phyloP scores from a whole-genome alignment of 768 basidiomycete genomes.

The Trametes meyenii region DNA sequence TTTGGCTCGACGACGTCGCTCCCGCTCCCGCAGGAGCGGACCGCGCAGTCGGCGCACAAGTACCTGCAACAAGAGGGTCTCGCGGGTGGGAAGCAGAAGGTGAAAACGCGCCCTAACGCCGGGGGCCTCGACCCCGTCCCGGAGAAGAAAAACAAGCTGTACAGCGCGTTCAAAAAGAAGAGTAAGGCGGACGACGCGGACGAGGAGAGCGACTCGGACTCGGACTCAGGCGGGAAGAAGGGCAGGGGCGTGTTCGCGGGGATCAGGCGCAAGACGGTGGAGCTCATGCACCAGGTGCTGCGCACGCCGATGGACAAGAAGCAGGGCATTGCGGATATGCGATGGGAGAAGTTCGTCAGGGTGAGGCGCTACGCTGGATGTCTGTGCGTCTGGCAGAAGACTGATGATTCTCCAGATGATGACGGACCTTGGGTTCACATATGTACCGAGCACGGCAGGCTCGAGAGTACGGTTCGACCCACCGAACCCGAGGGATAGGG shows the following conservation, averaged over 20 bases:
- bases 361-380: conserved; percentile 37
- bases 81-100: conserved; percentile 56
- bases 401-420: conserved; percentile 53
- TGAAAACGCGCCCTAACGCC: conserved; percentile 60
- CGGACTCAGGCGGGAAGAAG: conserved; percentile 41
- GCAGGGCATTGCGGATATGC: conserved; percentile 60
- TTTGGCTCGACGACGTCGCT: conserved; percentile 43
- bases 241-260: conserved; percentile 57
- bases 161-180: conserved; percentile 49
- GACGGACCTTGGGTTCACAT: conserved; percentile 76
- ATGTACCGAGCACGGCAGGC: conserved; percentile 75
- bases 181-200: conserved; percentile 40
- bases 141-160: conserved; percentile 48
- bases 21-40: conserved; percentile 49
- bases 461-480: conserved; percentile 85
- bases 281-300: conserved; percentile 67
- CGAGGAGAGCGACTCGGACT: conserved; percentile 39
- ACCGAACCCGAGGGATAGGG: conserved; percentile 53
- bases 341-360: conserved; percentile 80
- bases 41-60: conserved; percentile 70
- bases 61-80: conserved; percentile 61
- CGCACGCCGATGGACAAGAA: conserved; percentile 57
- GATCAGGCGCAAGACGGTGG: conserved; percentile 59
- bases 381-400: not conserved
- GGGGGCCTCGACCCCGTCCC: conserved; percentile 50